Evolutionary conservation across 768 basidiomycete genomes (phyloP).

Genomic region (Amanita pseudoporphyria): DNA sequence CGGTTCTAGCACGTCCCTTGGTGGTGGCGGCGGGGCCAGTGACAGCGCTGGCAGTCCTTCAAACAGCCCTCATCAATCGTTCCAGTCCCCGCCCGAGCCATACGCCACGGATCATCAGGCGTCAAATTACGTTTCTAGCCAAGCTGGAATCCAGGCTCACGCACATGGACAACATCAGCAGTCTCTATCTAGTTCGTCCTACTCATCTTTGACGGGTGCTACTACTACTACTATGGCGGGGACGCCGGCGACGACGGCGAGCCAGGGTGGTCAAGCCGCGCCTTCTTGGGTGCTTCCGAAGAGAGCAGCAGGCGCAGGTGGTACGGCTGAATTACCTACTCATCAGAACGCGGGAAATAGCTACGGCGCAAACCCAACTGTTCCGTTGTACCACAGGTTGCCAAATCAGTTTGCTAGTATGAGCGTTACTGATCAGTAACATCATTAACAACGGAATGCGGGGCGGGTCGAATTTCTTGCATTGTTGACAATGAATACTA

Average conservation of each 20-base stretch:
- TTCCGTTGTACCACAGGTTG: constrained; percentile 11
- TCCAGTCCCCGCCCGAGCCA: neutral
- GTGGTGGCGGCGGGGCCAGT: neutral
- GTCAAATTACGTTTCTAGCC: too few relatives aligned
- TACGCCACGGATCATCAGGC: too few relatives aligned
- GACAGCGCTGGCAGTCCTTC: neutral
- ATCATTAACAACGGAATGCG: neutral
- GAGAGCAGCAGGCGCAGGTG: constrained; percentile 15
- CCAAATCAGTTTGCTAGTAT: constrained; percentile 20
- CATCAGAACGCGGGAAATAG: neutral
- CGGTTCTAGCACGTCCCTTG: neutral
- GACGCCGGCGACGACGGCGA: constrained; percentile 7
- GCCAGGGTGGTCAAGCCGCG: constrained; percentile 9
- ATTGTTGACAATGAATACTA: neutral
- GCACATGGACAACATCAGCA: neutral
- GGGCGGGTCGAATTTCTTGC: too few relatives aligned
- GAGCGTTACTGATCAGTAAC: constrained; percentile 14
- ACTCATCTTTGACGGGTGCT: constrained; percentile 4
- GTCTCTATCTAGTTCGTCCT: neutral
- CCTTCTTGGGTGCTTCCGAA: constrained; percentile 40
- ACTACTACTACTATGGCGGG: too few relatives aligned
- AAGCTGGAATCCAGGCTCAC: too few relatives aligned
- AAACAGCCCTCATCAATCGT: neutral
- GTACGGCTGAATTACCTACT: neutral
- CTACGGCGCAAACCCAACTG: neutral